Percentiles rank a stretch among this genome's conserved stretches.
These are phyloP conservation scores for Symbiotaphrina buchneri DNA, from an alignment of 495 filamentous ascomycete species.

Conservation along the genomic window DNA sequence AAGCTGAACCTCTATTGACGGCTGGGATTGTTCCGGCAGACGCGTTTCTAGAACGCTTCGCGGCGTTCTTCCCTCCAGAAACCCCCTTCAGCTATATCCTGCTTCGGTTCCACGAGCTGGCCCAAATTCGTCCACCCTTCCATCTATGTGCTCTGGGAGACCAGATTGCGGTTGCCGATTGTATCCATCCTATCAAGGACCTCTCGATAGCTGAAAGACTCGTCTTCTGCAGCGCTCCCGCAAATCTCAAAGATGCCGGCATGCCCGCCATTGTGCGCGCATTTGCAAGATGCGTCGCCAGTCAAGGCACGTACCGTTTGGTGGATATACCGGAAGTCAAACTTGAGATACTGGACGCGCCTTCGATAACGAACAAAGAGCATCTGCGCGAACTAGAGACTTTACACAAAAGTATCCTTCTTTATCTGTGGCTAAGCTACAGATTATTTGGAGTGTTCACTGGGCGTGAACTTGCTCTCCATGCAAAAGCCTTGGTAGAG, in stretches of 20 bases:
- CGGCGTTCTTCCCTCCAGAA: conserved; percentile 50
- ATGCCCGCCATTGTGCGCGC: conserved; percentile 23
- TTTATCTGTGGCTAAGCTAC: conserved; percentile 73
- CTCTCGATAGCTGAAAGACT: conserved; percentile 51
- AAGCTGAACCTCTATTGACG: conserved; percentile 40
- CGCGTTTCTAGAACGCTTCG: conserved; percentile 41
- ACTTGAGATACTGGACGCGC: conserved; percentile 41
- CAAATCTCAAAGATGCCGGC: conserved; percentile 7
- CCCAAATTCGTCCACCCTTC: conserved; percentile 36
- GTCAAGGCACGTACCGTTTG: conserved; percentile 35
- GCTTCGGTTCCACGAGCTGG: conserved; percentile 41
- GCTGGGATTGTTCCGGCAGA: conserved; percentile 58
- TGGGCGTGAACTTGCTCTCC: conserved; percentile 50
- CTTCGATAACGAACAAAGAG: conserved; percentile 16
- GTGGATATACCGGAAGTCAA: conserved; percentile 39
- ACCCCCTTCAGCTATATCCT: conserved; percentile 63
- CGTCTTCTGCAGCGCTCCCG: conserved; percentile 51
- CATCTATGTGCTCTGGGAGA: conserved; percentile 41
- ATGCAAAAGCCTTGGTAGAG: conserved; percentile 64
- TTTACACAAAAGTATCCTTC: conserved; percentile 58
- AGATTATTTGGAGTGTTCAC: conserved; percentile 56
- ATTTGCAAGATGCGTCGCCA: conserved; percentile 43
- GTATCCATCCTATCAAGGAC: conserved; percentile 38
- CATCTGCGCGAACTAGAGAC: conserved; percentile 45
- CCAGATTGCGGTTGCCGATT: conserved; percentile 38